Evolutionary conservation across 202 grass and related monocot species (phyloP), one percentile per base, ranked within the genome.

Genomic region (Eragrostis tef): DNA sequence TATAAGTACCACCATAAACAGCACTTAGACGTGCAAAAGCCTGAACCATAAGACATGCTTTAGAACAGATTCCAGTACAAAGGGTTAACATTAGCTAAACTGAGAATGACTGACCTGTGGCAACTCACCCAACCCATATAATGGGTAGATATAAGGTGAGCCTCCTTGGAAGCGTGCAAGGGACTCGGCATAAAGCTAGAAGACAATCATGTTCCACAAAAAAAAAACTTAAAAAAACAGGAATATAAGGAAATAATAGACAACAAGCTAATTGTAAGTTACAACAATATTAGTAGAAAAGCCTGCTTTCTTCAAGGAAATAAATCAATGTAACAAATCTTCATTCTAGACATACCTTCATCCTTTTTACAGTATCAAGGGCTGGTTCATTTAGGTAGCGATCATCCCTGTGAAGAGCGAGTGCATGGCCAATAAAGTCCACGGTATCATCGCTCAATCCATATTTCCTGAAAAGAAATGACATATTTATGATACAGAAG

Each of bases 1-100:
- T 96, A 49, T 96, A 96, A 29, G 93, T 96, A 82, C 93, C 93
- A 45, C 93, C 93, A 88, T 95, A 95, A 83, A 95, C 93, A 86
- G 93, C 87, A 84, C 87, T 92, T 73, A 94, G 92, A 52, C 92
- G 92, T 53, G 89, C 89, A 90, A 94, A 94, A 78, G 71, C 92
- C 92, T 94, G 79, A 31, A 90, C 41, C 56, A 69, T 59, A 81
- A 81, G 34, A 64, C 47, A 88, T 11, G 78, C 4, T 17, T 68
- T 60, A 73, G 58, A 49, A 77, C 53, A 54, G n/a, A 34, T 39
- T 71, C 27, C 6, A 71, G 22, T 39, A 69, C 21, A 78, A 77
- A 47, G 27, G 34, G 59, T 6, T 21, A 49, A 65, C 19, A 66
- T 61, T 22, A n/a, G 66, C 52, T 56, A 21, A 56, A 56, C 19